A percentile compares a stretch with the other conserved stretches of the same genome.
phyloP scores from a whole-genome alignment of 2,329 filamentous ascomycete genomes.

The Verticillium nonalfalfae region DNA sequence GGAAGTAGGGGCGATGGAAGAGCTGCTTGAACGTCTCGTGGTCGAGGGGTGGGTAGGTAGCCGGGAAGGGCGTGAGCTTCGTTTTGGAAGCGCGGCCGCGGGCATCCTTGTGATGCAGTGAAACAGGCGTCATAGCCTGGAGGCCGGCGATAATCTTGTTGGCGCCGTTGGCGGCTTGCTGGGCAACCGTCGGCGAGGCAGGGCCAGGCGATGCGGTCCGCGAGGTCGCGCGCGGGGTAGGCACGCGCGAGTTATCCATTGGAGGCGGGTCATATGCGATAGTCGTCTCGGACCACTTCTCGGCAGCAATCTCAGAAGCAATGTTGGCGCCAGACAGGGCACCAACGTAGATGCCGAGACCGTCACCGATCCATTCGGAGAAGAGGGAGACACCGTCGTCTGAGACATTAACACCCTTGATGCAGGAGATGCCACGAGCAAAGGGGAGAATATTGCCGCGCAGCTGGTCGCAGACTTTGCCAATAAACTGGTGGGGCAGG shows the following conservation, averaged over 20 bases:
- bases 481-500: slow-evolving; percentile 92
- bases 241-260: slow-evolving; percentile 71
- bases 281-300: slow-evolving; percentile 97
- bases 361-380: slow-evolving; percentile 88
- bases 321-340: slow-evolving; percentile 95
- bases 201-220: slow-evolving; percentile 41
- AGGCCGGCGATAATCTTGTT: slow-evolving; percentile 30
- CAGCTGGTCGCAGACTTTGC: slow-evolving; percentile 75
- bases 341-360: slow-evolving; percentile 92
- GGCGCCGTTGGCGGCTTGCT: slow-evolving; percentile 46
- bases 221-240: slow-evolving; percentile 48
- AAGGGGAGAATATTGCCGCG: slow-evolving; percentile 86
- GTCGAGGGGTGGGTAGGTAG: slow-evolving; percentile 79
- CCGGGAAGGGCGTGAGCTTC: slow-evolving; percentile 68
- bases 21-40: slow-evolving; percentile 77
- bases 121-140: slow-evolving; percentile 31
- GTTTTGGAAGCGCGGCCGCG: slow-evolving; percentile 61
- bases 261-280: slow-evolving; percentile 91
- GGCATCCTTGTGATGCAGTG: slow-evolving; percentile 62
- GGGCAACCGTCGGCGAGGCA: slow-evolving; percentile 38
- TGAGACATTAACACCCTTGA: slow-evolving; percentile 93
- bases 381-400: slow-evolving; percentile 83
- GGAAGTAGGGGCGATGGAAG: slow-evolving; percentile 96
- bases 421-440: slow-evolving; percentile 91
- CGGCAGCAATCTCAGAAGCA: slow-evolving; percentile 85